Evolutionary conservation across 2,329 filamentous ascomycete species (phyloP).

Genomic region (Didymella exigua): DNA sequence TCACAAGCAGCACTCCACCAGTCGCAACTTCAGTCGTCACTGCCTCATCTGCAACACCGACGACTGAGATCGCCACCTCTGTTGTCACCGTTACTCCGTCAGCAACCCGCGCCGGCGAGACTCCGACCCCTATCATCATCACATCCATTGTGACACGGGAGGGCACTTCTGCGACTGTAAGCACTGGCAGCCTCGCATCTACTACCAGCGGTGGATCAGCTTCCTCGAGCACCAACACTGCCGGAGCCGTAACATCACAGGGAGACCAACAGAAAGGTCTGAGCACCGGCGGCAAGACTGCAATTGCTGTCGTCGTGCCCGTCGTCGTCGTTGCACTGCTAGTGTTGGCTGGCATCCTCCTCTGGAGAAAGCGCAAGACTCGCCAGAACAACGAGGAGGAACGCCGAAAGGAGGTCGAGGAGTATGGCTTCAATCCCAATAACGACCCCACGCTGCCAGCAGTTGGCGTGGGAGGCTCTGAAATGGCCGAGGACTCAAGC

Average conservation of each 20-base stretch:
- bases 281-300: constrained; percentile 72
- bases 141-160: constrained; percentile 22
- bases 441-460: constrained; percentile 80
- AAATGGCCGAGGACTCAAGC: constrained; percentile 75
- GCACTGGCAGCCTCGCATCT: constrained; percentile 17
- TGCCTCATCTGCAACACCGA: constrained; percentile 30
- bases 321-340: constrained; percentile 86
- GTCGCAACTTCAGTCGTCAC: constrained; percentile 25
- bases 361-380: constrained; percentile 89
- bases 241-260: constrained; percentile 19
- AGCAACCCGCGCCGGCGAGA: constrained; percentile 25
- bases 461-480: constrained; percentile 61
- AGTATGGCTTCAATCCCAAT: constrained; percentile 98
- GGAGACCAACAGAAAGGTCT: constrained; percentile 52
- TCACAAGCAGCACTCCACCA: background rate
- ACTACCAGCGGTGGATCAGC: constrained; percentile 8
- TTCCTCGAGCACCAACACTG: constrained; percentile 19
- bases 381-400: constrained; percentile 84
- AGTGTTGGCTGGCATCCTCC: constrained; percentile 75
- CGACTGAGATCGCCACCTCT: constrained; percentile 25
- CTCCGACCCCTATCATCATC: constrained; percentile 25
- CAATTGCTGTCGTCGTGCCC: constrained; percentile 91
- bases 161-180: constrained; percentile 11
- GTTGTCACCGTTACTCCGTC: constrained; percentile 32
- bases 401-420: constrained; percentile 92